phyloP scores from a whole-genome alignment of 2,329 filamentous ascomycete species.

The Fusarium avenaceum region DNA sequence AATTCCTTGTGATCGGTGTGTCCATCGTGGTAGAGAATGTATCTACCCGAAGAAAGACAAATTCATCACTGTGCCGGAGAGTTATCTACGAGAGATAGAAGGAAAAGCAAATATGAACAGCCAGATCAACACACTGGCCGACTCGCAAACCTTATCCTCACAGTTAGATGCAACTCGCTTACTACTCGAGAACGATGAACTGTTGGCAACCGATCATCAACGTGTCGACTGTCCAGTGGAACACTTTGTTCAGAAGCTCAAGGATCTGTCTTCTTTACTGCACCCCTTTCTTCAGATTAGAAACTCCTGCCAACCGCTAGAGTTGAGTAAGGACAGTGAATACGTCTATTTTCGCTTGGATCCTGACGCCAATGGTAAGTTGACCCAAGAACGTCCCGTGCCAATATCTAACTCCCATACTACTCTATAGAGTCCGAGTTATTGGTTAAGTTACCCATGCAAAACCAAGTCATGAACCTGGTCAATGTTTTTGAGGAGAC shows the following conservation, averaged over 20 bases:
- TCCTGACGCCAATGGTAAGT: neutral
- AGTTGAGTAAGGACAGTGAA: neutral
- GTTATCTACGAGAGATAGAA: slow-evolving; percentile 3
- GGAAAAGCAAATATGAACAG: neutral
- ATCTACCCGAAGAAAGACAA: slow-evolving; percentile 4
- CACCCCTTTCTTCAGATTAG: neutral
- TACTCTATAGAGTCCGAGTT: neutral
- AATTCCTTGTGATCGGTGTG: neutral
- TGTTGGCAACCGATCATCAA: neutral
- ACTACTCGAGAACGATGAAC: neutral
- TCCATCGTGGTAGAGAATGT: slow-evolving; percentile 3
- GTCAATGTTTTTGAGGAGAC: neutral
- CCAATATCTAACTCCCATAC: rapidly evolving
- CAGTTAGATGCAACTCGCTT: neutral
- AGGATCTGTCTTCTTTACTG: neutral
- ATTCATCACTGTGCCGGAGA: slow-evolving; percentile 9
- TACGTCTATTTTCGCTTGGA: neutral
- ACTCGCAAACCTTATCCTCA: rapidly evolving
- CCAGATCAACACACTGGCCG: neutral
- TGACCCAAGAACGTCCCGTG: rapidly evolving
- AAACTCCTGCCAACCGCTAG: neutral
- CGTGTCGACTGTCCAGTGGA: neutral
- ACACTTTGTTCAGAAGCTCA: slow-evolving; percentile 2
- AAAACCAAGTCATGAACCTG: neutral
- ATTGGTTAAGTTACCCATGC: neutral